Base-by-base conservation (phyloP, 1,284 basidiomycete genomes). In the Cystobasidium pallidum region DNA sequence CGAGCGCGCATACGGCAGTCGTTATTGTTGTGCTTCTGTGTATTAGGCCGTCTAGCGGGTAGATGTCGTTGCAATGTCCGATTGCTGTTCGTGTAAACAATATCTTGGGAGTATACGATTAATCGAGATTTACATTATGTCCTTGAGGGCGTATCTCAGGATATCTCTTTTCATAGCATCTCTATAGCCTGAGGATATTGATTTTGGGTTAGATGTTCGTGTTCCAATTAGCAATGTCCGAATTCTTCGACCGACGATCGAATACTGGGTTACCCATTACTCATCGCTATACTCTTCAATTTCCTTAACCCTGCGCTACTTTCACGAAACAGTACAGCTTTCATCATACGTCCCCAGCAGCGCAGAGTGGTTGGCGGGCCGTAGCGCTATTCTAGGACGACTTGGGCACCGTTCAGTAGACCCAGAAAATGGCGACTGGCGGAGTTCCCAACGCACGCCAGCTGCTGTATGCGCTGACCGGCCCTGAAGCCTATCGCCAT, bases 391-490 rank as follows among this genome's bases (percentile, higher is more conserved):
- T 45, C 28, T n/a, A 36, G 54, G 32, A 13, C 4, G 54, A 26
- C 26, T 24, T 28, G 36, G n/a, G 36, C 36, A 39, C 10, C 24
- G 51, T 7, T 19, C 43, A 45, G 11, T 54, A 19, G 51, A 54
- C 30, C 24, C 26, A 54, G 51, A 57, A n/a, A 13, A 57, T 57
- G 54, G 54, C 54, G 19, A n/a, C 54, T 17, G 32, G 54, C 54
- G 54, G 24, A 36, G 32, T 21, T 6, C 4, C 28, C 30, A 57
- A 32, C n/a, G 54, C 15, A 17, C 26, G 57, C 39, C 67, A 70
- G 41, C 67, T 70, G 57, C 39, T 49, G 21, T 61, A 52, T 39
- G 67, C 57, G 39, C 67, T 70, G 15, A 61, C 57, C 11, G 67
- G 67, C n/a, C 67, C 67, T 8, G 39, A 61, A 32, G 6, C 28